Percentiles rank a stretch among this genome's conserved stretches.
phyloP scores from a whole-genome alignment of 1,284 basidiomycete species.

The Puccinia polysora region DNA sequence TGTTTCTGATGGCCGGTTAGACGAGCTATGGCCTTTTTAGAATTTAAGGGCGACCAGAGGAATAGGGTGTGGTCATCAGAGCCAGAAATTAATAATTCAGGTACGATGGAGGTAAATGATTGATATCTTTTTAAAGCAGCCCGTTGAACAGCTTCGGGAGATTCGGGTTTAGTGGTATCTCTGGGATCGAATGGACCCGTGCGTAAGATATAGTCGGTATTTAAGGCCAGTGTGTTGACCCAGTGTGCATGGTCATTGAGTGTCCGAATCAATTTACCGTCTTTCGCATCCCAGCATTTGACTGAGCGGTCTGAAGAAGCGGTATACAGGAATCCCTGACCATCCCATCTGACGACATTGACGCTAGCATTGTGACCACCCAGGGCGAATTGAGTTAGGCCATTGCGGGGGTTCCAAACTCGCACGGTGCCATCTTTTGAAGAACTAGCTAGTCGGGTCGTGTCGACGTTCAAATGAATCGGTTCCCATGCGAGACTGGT shows the following conservation, averaged over 20 bases:
- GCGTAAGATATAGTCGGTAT: slow-evolving; percentile 88
- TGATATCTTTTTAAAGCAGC: slow-evolving; percentile 72
- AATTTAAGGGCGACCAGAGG: slow-evolving; percentile 65
- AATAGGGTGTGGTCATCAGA: slow-evolving; percentile 93
- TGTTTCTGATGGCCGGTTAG: slow-evolving; percentile 94
- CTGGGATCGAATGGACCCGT: slow-evolving; percentile 93
- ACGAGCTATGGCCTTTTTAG: slow-evolving; percentile 76
- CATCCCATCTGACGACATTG: slow-evolving; percentile 94
- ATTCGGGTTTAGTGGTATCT: slow-evolving; percentile 61
- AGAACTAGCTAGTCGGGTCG: slow-evolving; percentile 84
- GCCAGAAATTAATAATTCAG: slow-evolving; percentile 83
- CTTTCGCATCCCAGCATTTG: slow-evolving; percentile 83
- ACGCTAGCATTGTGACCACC: slow-evolving; percentile 91
- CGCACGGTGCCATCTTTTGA: slow-evolving; percentile 94
- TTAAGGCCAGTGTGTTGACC: slow-evolving; percentile 94
- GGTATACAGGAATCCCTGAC: slow-evolving; percentile 82
- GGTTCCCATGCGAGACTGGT: slow-evolving; percentile 96
- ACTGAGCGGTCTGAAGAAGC: slow-evolving; percentile 90
- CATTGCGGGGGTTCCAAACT: slow-evolving; percentile 76
- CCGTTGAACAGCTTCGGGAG: slow-evolving; percentile 72
- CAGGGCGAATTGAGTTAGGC: slow-evolving; percentile 74
- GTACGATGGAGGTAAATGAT: slow-evolving; percentile 63
- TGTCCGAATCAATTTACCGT: slow-evolving; percentile 62
- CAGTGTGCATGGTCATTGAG: slow-evolving; percentile 95
- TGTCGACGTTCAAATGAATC: slow-evolving; percentile 71